Evolutionary conservation across 164 flowering plant genomes (phyloP).

Genomic region (Houttuynia cordata): DNA sequence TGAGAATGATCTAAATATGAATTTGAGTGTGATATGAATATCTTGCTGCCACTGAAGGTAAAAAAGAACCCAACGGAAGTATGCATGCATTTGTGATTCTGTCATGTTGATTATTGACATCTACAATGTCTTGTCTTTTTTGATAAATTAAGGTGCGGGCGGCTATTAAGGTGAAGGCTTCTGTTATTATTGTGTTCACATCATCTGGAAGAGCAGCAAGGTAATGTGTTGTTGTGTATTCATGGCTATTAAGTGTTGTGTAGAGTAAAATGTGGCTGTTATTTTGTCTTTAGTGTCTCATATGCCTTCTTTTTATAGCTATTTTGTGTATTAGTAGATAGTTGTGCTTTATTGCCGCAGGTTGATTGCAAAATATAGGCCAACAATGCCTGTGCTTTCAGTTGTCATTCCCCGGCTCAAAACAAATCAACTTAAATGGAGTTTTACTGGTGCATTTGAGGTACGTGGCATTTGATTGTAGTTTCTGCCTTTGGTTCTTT

Average conservation of each 20-base stretch:
- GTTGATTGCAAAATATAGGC: conserved; percentile 85
- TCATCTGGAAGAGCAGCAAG: conserved; percentile 93
- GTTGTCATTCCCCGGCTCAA: conserved; percentile 82
- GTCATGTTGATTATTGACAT: background rate
- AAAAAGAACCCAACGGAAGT: too few relatives aligned
- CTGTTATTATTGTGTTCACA: conserved; percentile 76
- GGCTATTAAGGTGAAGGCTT: conserved; percentile 82
- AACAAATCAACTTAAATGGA: conserved; percentile 78
- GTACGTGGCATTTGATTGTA: conserved; percentile 17
- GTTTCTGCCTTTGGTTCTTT: too few relatives aligned
- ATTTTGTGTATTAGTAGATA: background rate
- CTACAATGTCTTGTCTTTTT: background rate
- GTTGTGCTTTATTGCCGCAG: conserved; percentile 22
- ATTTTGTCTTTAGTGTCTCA: background rate
- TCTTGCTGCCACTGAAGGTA: too few relatives aligned
- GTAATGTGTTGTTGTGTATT: conserved; percentile 19
- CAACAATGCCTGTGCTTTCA: conserved; percentile 87
- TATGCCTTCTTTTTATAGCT: background rate
- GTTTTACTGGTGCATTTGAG: conserved; percentile 89
- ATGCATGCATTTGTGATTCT: too few relatives aligned
- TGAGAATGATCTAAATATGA: too few relatives aligned
- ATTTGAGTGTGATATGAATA: background rate
- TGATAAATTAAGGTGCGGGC: conserved; percentile 54
- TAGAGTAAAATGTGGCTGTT: background rate
- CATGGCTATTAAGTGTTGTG: background rate